These are phyloP conservation scores for Fusarium begoniae DNA, from an alignment of 2,329 filamentous ascomycete genomes.

Conservation along the genomic window DNA sequence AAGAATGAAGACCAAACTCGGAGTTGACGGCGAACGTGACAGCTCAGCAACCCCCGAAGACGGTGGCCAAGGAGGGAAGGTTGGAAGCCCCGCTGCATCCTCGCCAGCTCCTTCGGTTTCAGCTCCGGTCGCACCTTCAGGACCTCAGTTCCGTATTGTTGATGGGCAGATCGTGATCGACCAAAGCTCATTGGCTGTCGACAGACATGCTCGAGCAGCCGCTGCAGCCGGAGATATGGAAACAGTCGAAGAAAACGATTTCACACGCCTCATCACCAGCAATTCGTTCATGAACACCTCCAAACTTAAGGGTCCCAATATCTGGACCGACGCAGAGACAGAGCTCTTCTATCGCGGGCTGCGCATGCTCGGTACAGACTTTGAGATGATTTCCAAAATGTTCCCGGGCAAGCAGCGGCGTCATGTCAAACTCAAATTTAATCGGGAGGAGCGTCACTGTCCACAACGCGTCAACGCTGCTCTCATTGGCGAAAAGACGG, in stretches of 20 bases:
- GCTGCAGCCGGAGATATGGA: slow-evolving; percentile 62
- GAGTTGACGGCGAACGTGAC: slow-evolving; percentile 38
- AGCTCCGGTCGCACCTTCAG: slow-evolving; percentile 47
- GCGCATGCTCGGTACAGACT: slow-evolving; percentile 82
- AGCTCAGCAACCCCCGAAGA: slow-evolving; percentile 35
- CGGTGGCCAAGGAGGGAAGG: slow-evolving; percentile 27
- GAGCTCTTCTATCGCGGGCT: slow-evolving; percentile 80
- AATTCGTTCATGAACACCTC: slow-evolving; percentile 70
- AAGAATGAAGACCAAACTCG: slow-evolving; percentile 46
- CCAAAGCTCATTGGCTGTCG: slow-evolving; percentile 72
- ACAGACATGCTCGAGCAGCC: slow-evolving; percentile 71
- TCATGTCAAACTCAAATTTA: slow-evolving; percentile 84
- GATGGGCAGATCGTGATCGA: slow-evolving; percentile 79
- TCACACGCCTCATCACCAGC: slow-evolving; percentile 75
- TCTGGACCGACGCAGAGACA: slow-evolving; percentile 77
- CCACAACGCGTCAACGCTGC: slow-evolving; percentile 70
- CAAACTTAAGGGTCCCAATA: slow-evolving; percentile 70
- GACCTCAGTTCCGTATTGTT: slow-evolving; percentile 69
- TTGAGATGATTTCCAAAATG: slow-evolving; percentile 80
- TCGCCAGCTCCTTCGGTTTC: slow-evolving; percentile 38
- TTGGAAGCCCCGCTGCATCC: slow-evolving; percentile 38
- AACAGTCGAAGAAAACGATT: slow-evolving; percentile 79
- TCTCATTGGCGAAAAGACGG: slow-evolving; percentile 67
- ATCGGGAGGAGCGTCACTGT: slow-evolving; percentile 76
- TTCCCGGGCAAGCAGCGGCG: slow-evolving; percentile 77